A percentile compares a stretch with the other conserved stretches of the same genome.
Conservation (phyloP, 2,329 filamentous ascomycete species). For the Ustulina deusta region DNA sequence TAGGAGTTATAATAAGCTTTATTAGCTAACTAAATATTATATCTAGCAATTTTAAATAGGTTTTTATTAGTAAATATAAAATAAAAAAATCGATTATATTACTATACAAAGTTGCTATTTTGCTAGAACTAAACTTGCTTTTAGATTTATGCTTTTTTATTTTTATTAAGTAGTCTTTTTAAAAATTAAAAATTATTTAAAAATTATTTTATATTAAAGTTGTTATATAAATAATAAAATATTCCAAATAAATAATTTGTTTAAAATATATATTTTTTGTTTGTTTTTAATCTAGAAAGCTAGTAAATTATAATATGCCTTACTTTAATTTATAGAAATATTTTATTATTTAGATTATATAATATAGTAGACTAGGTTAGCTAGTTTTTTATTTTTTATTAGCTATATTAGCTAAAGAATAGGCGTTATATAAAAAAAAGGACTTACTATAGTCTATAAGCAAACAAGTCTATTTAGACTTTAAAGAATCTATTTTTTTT, state of each 20-base stretch:
- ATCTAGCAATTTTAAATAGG: conserved; percentile 12
- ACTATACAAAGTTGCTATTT: conserved; percentile 56
- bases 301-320: conserved; percentile 33
- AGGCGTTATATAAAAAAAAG: conserved; percentile 4
- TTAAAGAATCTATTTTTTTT: conserved; percentile 62
- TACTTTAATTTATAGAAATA: conserved; percentile 35
- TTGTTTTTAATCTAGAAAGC: conserved; percentile 7
- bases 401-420: conserved; percentile 41
- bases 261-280: conserved; percentile 35
- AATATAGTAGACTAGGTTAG: conserved; percentile 21
- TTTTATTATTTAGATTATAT: conserved; percentile 24
- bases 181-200: conserved; percentile 57
- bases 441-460: conserved; percentile 38
- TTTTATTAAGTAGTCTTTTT: conserved; percentile 52
- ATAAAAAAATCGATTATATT: conserved; percentile 36
- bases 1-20: conserved; percentile 25
- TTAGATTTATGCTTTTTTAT: conserved; percentile 55
- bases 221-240: conserved; percentile 48
- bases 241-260: conserved; percentile 33
- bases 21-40: conserved; percentile 28
- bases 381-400: conserved; percentile 13
- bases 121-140: conserved; percentile 52
- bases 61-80: conserved; percentile 21
- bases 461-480: conserved; percentile 54
- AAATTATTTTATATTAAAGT: conserved; percentile 60